Evolutionary conservation across 345 rosid species (phyloP).

Genomic region (Eucalyptus grandis): DNA sequence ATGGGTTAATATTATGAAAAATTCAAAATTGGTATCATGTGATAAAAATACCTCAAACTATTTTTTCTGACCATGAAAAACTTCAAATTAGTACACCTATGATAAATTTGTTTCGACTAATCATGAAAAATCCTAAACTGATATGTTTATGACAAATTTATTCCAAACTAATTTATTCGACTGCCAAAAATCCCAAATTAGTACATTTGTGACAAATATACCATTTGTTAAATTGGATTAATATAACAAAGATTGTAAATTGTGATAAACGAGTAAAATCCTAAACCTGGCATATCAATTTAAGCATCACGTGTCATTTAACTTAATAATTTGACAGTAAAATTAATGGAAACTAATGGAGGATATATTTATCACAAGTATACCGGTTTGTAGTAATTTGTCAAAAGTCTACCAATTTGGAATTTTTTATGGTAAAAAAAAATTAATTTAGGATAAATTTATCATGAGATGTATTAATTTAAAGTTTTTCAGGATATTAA

Average conservation of each 20-base stretch:
- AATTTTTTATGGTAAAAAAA: too few relatives aligned
- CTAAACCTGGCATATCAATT: rapidly evolving
- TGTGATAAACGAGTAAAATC: rapidly evolving
- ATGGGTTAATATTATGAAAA: rapidly evolving
- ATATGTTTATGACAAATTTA: rapidly evolving
- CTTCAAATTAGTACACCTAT: rapidly evolving
- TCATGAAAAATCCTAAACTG: rapidly evolving
- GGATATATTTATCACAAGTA: rapidly evolving
- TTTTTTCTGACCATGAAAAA: rapidly evolving
- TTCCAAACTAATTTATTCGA: rapidly evolving
- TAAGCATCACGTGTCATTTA: rapidly evolving
- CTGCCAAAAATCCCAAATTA: rapidly evolving
- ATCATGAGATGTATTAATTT: rapidly evolving
- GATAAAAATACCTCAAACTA: too few relatives aligned
- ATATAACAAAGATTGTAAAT: too few relatives aligned
- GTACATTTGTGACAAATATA: too few relatives aligned
- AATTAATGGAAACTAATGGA: rapidly evolving
- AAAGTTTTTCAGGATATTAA: too few relatives aligned
- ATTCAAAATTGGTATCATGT: too few relatives aligned
- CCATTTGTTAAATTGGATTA: too few relatives aligned
- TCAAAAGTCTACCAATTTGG: rapidly evolving
- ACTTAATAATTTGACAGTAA: too few relatives aligned
- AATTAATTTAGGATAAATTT: rapidly evolving
- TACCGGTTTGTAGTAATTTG: rapidly evolving
- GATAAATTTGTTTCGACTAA: rapidly evolving